Percentiles rank a stretch among this genome's conserved stretches.
phyloP scores from a whole-genome alignment of 345 rosid genomes.

The Anacardium occidentale region DNA sequence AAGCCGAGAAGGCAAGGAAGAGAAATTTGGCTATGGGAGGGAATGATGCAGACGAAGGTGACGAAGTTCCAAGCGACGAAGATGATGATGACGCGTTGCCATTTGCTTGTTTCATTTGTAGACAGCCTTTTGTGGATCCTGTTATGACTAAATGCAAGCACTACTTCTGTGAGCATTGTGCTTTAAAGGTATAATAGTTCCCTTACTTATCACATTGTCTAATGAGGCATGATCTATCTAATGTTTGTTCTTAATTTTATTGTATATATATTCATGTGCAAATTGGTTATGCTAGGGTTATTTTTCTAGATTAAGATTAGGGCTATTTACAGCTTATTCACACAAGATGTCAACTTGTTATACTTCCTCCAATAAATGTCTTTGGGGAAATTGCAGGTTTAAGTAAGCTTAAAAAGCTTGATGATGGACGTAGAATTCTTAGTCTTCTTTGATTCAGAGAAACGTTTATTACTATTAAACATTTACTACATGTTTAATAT shows the following conservation, averaged over 20 bases:
- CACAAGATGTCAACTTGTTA: neutral
- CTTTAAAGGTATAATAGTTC: constrained; percentile 58
- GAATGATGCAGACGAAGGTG: constrained; percentile 52
- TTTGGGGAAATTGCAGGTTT: neutral
- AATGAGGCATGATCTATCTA: neutral
- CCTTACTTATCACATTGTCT: neutral
- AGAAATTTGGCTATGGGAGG: constrained; percentile 68
- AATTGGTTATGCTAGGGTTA: neutral
- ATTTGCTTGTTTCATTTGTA: constrained; percentile 85
- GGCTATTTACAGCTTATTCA: neutral
- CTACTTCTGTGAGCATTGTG: constrained; percentile 92
- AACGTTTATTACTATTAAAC: neutral
- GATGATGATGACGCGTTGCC: constrained; percentile 62
- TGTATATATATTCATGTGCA: neutral
- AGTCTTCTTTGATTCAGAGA: neutral
- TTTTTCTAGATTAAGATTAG: neutral
- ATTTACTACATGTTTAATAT: neutral
- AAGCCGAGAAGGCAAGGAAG: constrained; percentile 79
- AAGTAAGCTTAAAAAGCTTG: neutral
- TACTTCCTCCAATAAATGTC: neutral
- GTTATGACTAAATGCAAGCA: constrained; percentile 87
- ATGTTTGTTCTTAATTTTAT: constrained; percentile 4
- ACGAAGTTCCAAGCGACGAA: constrained; percentile 32
- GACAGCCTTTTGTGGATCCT: constrained; percentile 74
- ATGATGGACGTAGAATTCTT: neutral